Evolutionary conservation across 75 land plant genomes (phyloP).

Genomic region (Gnetum montanum): DNA sequence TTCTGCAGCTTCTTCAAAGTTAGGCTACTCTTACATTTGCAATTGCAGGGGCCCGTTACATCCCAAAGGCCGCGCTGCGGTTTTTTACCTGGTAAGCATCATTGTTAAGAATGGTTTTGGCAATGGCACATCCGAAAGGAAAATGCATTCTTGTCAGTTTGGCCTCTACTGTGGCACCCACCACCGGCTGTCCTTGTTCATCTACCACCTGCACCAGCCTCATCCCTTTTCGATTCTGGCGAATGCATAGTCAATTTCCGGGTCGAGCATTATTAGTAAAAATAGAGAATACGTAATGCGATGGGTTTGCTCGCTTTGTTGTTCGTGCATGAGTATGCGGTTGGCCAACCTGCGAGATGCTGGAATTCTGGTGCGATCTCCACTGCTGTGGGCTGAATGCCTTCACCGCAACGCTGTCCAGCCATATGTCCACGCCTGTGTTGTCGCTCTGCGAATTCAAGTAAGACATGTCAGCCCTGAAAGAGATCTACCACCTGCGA

Average conservation of each 20-base stretch:
- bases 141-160: slow-evolving; percentile 15
- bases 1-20: slow-evolving; percentile 3
- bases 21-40: too few relatives aligned
- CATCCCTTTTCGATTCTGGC: slow-evolving; percentile 30
- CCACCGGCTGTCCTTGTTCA: slow-evolving; percentile 9
- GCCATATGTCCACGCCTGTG: slow-evolving; percentile 37
- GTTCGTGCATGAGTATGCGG: too few relatives aligned
- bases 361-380: slow-evolving; percentile 47
- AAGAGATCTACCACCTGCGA: too few relatives aligned
- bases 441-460: slow-evolving; percentile 23
- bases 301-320: not conserved
- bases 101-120: slow-evolving; percentile 27
- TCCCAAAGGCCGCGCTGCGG: not conserved
- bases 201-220: slow-evolving; percentile 30
- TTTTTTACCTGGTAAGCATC: slow-evolving; percentile 29
- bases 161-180: slow-evolving; percentile 17
- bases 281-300: not conserved
- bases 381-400: slow-evolving; percentile 59
- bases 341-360: slow-evolving; percentile 30
- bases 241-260: not conserved
- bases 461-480: too few relatives aligned
- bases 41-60: not conserved
- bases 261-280: not conserved
- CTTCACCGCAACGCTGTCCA: slow-evolving; percentile 57
- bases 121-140: slow-evolving; percentile 58